Conservation (phyloP, 768 basidiomycete species). For the Termitomyces sp. region DNA sequence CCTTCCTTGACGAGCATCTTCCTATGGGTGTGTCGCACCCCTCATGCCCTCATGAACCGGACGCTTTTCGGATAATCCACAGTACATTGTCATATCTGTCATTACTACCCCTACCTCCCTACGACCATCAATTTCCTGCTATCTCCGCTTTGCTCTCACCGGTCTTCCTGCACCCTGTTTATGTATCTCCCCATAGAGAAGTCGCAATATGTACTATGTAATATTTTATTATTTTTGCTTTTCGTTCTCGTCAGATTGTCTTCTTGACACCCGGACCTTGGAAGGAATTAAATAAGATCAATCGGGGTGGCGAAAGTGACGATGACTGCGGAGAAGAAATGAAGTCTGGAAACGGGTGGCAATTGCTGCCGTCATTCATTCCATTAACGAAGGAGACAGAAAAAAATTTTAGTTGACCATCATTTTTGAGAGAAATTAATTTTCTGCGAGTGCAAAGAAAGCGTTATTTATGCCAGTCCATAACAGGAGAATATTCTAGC, state of each 20-base stretch:
- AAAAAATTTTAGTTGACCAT: background rate
- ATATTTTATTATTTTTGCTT: background rate
- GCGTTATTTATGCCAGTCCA: background rate
- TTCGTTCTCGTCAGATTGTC: background rate
- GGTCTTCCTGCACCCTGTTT: constrained; percentile 3
- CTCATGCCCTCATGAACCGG: background rate
- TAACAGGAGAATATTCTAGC: background rate
- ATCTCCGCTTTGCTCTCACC: background rate
- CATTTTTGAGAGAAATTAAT: background rate
- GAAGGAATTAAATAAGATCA: background rate
- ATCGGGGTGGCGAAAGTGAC: constrained; percentile 7
- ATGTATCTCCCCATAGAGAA: constrained; percentile 9
- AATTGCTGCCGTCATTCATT: background rate
- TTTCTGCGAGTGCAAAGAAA: background rate
- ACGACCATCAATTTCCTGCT: background rate
- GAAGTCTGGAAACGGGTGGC: background rate
- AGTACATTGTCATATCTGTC: background rate
- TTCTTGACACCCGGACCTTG: background rate
- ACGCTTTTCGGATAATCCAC: constrained; percentile 3
- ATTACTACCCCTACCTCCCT: background rate
- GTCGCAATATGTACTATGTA: constrained; percentile 4
- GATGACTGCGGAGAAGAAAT: background rate
- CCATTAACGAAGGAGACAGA: background rate
- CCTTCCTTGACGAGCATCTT: background rate
- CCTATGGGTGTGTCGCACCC: background rate